Conservation (phyloP, 2,329 filamentous ascomycete species). For the Exophiala phaeomuriformis region DNA sequence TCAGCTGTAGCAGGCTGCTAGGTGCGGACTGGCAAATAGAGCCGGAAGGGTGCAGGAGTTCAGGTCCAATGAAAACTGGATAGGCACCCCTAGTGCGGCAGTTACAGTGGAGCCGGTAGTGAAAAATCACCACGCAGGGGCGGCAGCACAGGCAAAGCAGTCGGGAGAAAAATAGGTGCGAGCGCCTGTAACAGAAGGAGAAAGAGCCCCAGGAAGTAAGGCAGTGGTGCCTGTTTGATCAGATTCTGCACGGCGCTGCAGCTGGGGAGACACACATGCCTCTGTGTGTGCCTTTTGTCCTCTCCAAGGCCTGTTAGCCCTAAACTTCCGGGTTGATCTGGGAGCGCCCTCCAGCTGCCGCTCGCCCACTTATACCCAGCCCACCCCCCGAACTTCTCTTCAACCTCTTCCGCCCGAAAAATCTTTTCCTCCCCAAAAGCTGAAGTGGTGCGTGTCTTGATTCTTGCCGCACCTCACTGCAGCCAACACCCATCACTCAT, state of each 20-base stretch:
- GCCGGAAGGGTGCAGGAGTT: constrained; percentile 17
- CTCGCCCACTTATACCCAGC: constrained; percentile 22
- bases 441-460: no score
- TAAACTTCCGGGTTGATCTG: constrained; percentile 12
- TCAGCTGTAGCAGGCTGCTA: background rate
- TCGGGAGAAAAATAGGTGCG: background rate
- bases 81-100: constrained; percentile 12
- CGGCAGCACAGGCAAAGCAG: background rate
- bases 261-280: no score
- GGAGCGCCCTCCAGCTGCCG: constrained; percentile 19
- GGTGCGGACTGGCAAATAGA: constrained; percentile 3
- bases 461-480: no score
- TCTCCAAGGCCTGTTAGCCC: background rate
- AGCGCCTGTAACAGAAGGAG: constrained; percentile 1
- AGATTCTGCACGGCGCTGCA: background rate
- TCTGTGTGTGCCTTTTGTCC: no score
- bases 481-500: background rate
- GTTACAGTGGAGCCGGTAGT: constrained; percentile 9
- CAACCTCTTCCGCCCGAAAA: constrained; percentile 4
- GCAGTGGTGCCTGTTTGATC: background rate
- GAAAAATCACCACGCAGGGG: background rate
- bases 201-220: background rate
- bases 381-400: constrained; percentile 27
- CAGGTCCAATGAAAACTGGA: constrained; percentile 7
- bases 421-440: constrained; percentile 6